A percentile compares a stretch with the other conserved stretches of the same genome.
Evolutionary conservation across 2,329 filamentous ascomycete species (phyloP).

Genomic region (Davidsoniella eucalypti): DNA sequence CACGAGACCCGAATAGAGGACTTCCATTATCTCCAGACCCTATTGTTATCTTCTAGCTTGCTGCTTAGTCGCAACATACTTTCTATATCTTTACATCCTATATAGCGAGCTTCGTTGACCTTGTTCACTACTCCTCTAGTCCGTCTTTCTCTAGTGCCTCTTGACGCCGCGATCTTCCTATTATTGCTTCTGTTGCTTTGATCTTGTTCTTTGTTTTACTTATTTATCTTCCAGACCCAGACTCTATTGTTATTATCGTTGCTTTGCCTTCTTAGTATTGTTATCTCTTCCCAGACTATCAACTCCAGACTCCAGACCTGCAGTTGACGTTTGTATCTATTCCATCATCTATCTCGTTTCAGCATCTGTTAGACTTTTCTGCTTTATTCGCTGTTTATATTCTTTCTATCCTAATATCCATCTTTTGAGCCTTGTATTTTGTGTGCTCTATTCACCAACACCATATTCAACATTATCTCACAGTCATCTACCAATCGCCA

Average conservation of each 20-base stretch:
- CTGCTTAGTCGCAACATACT: too few relatives aligned
- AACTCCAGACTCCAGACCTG: neutral
- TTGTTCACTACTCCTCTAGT: neutral
- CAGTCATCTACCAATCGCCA: neutral
- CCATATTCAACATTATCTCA: too few relatives aligned
- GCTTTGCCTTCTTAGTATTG: neutral
- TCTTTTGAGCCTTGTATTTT: neutral
- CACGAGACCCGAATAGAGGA: neutral
- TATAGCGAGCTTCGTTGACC: neutral
- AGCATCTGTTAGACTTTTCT: neutral
- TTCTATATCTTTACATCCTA: too few relatives aligned
- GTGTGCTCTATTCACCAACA: neutral
- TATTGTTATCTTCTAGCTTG: slow-evolving; percentile 3
- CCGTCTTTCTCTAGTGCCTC: neutral
- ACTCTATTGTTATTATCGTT: neutral
- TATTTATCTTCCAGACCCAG: neutral
- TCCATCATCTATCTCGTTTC: neutral
- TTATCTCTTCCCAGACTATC: neutral
- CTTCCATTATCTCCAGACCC: neutral
- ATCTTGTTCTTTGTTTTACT: too few relatives aligned
- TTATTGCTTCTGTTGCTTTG: neutral
- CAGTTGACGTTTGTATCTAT: neutral
- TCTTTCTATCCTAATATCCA: neutral
- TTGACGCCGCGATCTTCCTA: neutral
- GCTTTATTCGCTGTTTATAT: neutral